Conservation (phyloP, 1,284 basidiomycete genomes). For the Testicularia cyperi region DNA sequence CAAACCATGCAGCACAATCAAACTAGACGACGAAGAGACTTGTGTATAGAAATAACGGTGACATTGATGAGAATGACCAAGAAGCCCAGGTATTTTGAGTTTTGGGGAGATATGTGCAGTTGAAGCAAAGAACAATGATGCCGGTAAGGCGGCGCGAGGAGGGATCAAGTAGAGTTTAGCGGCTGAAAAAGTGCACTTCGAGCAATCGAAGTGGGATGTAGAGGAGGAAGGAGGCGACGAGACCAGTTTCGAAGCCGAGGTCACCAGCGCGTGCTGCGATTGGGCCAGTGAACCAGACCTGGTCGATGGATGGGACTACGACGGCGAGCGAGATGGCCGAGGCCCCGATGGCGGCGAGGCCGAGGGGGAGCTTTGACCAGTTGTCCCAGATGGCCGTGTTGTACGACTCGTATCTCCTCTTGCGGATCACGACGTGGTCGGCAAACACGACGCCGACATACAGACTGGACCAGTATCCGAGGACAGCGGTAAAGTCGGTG, state of each 20-base stretch:
- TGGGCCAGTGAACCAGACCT: conserved; percentile 56
- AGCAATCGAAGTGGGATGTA: conserved; percentile 54
- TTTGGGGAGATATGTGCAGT: no score
- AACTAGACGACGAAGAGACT: no score
- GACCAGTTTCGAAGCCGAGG: conserved; percentile 60
- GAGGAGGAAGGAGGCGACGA: conserved; percentile 50
- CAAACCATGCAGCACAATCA: no score
- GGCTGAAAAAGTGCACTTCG: conserved; percentile 47
- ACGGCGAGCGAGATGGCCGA: conserved; percentile 49
- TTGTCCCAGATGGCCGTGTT: conserved; percentile 68
- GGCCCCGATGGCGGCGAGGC: conserved; percentile 63
- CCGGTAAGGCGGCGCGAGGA: no score
- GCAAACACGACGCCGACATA: conserved; percentile 68
- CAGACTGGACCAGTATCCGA: conserved; percentile 71
- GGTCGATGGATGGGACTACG: conserved; percentile 57
- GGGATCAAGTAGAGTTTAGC: conserved; percentile 15
- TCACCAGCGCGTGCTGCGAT: conserved; percentile 55
- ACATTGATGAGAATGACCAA: no score
- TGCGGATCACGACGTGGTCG: conserved; percentile 68
- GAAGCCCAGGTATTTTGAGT: no score
- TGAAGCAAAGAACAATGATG: no score
- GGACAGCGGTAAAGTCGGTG: conserved; percentile 64
- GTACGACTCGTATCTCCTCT: conserved; percentile 63
- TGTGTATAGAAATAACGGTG: conserved; percentile 3
- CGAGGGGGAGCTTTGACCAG: conserved; percentile 65